Base-by-base conservation (phyloP, 169 alveolate species). In the Plasmodium fragile region DNA sequence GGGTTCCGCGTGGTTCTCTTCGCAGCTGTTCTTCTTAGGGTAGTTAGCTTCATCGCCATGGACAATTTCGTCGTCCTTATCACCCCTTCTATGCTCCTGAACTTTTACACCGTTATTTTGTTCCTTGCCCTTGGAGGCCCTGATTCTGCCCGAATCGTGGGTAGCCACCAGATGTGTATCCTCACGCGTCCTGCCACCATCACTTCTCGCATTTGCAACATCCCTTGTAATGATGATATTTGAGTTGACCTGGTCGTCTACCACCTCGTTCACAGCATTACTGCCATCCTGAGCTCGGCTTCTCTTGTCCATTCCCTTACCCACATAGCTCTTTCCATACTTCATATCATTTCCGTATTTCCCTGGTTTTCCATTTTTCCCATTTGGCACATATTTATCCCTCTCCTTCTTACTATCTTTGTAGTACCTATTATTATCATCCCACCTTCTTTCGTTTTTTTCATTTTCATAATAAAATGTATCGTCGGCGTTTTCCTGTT, bases 351-450 rank as follows among this genome's bases (percentile, higher is more conserved):
- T 16, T n/a, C 43, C 59, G 53, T 78, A 41, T 78, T 78, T 65
- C 36, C 75, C 75, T 3, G 18, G 75, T 22, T 65, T 18, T 34
- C 8, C 16, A 6, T 22, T 65, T 39, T 65, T 65, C 36, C 75
- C 75, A 65, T 65, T 65, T 65, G 75, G n/a, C 36, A 65, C 32
- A 65, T 65, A 65, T 65, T 65, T 65, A 36, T 65, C 75, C 75
- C 41, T 22, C 36, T 78, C 83, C 34, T 41, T 41, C 45, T 41
- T 39, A 28, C 49, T 36, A 11, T 78, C 55, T 43, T 78, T 41
- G 55, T 78, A 30, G n/a, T 78, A 78, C 32, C 69, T 78, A 30
- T 41, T 75, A 32, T 32, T 43, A 78, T 78, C 83, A 78, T 78
- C 39, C 39, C 55, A 78, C 32, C 7, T 78, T 8, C 39, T 39